Percentiles rank a stretch among this genome's conserved stretches.
These are phyloP conservation scores for Serendipita sp. DNA, from an alignment of 768 basidiomycete species.

Conservation along the genomic window DNA sequence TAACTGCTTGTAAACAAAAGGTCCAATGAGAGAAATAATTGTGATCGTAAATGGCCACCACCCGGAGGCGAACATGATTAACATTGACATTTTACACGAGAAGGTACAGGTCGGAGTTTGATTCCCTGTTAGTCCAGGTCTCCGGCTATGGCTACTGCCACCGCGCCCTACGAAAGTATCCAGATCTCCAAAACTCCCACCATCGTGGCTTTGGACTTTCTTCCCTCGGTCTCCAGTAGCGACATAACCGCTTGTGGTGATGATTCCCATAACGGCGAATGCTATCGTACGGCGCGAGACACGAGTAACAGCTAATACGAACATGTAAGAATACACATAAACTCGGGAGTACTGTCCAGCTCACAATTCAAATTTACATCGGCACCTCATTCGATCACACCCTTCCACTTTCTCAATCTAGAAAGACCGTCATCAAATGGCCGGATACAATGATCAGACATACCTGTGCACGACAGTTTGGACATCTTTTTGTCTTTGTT, in stretches of 20 bases:
- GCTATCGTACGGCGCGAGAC: not conserved
- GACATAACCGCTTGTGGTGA: not conserved
- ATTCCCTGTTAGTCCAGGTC: not conserved
- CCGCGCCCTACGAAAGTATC: not conserved
- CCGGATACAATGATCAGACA: not conserved
- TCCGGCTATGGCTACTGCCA: not conserved
- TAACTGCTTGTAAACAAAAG: conserved; percentile 3
- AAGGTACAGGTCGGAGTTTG: not conserved
- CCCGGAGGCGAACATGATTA: not conserved
- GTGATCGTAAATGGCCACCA: conserved; percentile 6
- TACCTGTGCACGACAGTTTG: not conserved
- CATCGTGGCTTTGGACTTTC: not conserved
- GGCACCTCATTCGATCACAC: not conserved
- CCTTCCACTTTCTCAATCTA: not conserved
- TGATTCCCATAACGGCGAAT: not conserved
- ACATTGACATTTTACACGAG: not conserved
- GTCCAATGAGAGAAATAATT: not conserved
- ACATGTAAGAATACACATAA: not conserved
- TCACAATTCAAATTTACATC: not conserved
- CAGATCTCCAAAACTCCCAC: not conserved
- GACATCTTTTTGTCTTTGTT: not conserved
- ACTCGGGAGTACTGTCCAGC: not conserved
- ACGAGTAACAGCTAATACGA: not conserved
- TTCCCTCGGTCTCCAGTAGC: not conserved
- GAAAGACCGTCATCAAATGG: not conserved